Evolutionary conservation across 2,329 filamentous ascomycete species (phyloP).

Genomic region (Shiraia bambusicola): DNA sequence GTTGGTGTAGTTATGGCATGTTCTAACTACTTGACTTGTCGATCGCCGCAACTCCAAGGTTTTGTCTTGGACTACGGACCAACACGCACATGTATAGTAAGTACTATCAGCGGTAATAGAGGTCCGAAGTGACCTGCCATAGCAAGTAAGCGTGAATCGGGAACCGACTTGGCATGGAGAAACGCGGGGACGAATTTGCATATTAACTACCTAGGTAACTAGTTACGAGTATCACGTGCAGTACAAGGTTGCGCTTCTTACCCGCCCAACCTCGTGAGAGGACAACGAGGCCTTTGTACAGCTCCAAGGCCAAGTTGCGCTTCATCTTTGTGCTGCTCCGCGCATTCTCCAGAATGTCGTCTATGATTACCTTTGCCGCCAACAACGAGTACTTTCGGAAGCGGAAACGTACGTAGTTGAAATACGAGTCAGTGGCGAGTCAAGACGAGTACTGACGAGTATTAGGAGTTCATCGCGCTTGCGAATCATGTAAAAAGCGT

Average conservation of each 20-base stretch:
- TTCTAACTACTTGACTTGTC: too few relatives aligned
- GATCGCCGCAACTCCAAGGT: too few relatives aligned
- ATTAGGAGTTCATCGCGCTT: conserved; percentile 45
- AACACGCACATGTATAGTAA: too few relatives aligned
- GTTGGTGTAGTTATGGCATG: too few relatives aligned
- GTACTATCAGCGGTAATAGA: too few relatives aligned
- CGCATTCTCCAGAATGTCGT: conserved; percentile 36
- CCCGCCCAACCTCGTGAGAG: conserved; percentile 24
- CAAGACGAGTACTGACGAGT: conserved; percentile 25
- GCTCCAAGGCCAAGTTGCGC: conserved; percentile 11
- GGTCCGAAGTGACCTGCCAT: too few relatives aligned
- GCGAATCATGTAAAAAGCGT: conserved; percentile 49
- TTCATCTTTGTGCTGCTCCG: conserved; percentile 8
- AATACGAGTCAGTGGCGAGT: conserved; percentile 14
- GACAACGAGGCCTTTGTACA: conserved; percentile 17
- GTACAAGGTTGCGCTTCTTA: conserved; percentile 14
- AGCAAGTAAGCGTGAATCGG: too few relatives aligned
- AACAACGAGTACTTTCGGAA: conserved; percentile 50
- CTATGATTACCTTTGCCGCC: conserved; percentile 49
- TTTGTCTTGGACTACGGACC: too few relatives aligned
- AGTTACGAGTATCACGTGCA: conserved; percentile 27
- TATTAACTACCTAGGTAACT: too few relatives aligned
- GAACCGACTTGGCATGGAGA: conserved; percentile 7
- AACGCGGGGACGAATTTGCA: conserved; percentile 24
- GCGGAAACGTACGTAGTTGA: conserved; percentile 43